Conservation (phyloP, 2,329 filamentous ascomycete genomes). For the Sclerotinia borealis region DNA sequence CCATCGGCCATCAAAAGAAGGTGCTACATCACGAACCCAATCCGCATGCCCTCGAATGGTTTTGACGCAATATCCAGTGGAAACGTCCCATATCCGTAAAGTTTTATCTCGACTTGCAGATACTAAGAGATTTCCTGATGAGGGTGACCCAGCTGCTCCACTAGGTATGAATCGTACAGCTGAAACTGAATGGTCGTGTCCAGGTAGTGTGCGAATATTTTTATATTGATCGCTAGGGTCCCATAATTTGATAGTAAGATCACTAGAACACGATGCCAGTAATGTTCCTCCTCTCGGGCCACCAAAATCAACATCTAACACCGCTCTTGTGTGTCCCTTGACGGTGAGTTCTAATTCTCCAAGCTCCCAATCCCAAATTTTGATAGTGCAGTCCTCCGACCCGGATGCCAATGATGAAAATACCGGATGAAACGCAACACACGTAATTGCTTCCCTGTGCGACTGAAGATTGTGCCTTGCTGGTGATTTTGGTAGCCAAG, state of each 20-base stretch:
- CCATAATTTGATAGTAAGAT: slow-evolving; percentile 93
- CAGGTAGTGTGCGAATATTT: slow-evolving; percentile 84
- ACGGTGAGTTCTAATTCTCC: slow-evolving; percentile 86
- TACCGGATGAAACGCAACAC: slow-evolving; percentile 85
- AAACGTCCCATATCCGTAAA: slow-evolving; percentile 85
- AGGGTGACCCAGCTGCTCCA: slow-evolving; percentile 68
- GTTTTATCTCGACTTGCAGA: slow-evolving; percentile 82
- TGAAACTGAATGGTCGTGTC: slow-evolving; percentile 89
- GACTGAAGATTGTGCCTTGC: slow-evolving; percentile 78
- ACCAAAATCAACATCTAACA: slow-evolving; percentile 85
- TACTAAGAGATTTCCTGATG: slow-evolving; percentile 79
- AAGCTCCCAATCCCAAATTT: slow-evolving; percentile 95
- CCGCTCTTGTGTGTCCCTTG: slow-evolving; percentile 85
- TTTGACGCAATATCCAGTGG: slow-evolving; percentile 85
- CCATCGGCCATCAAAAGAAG: slow-evolving; percentile 76
- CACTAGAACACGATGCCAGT: slow-evolving; percentile 64
- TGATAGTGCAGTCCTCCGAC: slow-evolving; percentile 89
- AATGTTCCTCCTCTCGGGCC: slow-evolving; percentile 75
- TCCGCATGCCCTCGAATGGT: slow-evolving; percentile 81
- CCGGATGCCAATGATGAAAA: slow-evolving; percentile 87
- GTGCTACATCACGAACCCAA: slow-evolving; percentile 86
- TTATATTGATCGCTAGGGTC: slow-evolving; percentile 90
- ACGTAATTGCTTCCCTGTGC: slow-evolving; percentile 74
- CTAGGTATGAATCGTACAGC: slow-evolving; percentile 84
- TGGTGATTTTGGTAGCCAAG: slow-evolving; percentile 81